A percentile compares a stretch with the other conserved stretches of the same genome.
These are phyloP conservation scores for Barnettozyma sp. DNA, from an alignment of 805 yeast species.

Conservation along the genomic window DNA sequence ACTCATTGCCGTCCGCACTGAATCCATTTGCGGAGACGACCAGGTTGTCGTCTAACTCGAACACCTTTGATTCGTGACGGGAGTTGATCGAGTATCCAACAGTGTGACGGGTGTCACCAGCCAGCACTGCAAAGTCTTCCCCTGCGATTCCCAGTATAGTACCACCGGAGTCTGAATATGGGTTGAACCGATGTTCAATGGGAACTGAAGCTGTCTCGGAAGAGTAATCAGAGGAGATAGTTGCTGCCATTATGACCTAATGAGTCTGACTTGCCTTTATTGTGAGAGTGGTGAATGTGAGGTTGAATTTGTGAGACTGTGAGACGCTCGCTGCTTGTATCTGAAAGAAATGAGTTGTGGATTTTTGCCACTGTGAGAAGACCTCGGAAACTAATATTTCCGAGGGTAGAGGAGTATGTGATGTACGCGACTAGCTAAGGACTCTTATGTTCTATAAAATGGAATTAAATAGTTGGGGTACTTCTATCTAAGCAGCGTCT, in stretches of 20 bases:
- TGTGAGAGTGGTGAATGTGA: no score
- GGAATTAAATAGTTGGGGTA: no score
- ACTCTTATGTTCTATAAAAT: no score
- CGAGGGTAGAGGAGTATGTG: no score
- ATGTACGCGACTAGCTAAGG: no score
- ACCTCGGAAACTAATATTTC: no score
- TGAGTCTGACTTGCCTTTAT: no score
- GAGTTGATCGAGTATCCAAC: slow-evolving; percentile 91
- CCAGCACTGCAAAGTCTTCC: slow-evolving; percentile 91
- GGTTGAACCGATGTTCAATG: slow-evolving; percentile 88
- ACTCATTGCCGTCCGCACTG: slow-evolving; percentile 88
- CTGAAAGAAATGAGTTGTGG: no score
- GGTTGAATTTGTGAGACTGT: no score
- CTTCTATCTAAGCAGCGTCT: no score
- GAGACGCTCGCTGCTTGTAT: no score
- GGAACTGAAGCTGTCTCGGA: slow-evolving; percentile 35
- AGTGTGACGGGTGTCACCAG: slow-evolving; percentile 97
- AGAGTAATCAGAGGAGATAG: slow-evolving; percentile 1
- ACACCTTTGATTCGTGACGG: slow-evolving; percentile 85
- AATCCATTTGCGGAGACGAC: slow-evolving; percentile 92
- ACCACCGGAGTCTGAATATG: slow-evolving; percentile 94
- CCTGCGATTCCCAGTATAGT: slow-evolving; percentile 97
- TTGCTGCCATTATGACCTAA: neutral
- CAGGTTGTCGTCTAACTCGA: slow-evolving; percentile 81
- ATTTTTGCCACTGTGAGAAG: no score